A percentile compares a stretch with the other conserved stretches of the same genome.
These are phyloP conservation scores for Boletus eberwhitei DNA, from an alignment of 768 basidiomycete genomes.

Conservation along the genomic window DNA sequence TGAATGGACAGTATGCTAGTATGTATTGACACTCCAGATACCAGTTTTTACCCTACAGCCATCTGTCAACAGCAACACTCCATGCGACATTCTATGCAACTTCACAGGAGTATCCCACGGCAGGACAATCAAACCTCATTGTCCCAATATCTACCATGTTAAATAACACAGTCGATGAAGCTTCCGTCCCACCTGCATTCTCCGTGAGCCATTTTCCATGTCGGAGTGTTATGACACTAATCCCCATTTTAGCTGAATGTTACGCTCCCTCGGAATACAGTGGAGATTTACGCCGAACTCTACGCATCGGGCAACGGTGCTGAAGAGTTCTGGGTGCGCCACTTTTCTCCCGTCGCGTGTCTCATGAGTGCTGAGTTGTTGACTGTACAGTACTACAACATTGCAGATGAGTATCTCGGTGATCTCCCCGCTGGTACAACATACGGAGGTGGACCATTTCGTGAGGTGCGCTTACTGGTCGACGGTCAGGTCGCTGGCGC, in stretches of 20 bases:
- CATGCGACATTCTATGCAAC: slow-evolving; percentile 72
- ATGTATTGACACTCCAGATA: slow-evolving; percentile 13
- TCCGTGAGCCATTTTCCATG: slow-evolving; percentile 42
- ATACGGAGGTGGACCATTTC: slow-evolving; percentile 50
- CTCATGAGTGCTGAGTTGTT: background rate
- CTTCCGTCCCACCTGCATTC: slow-evolving; percentile 70
- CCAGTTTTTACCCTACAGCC: background rate
- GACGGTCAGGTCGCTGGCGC: slow-evolving; percentile 54
- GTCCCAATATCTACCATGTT: slow-evolving; percentile 66
- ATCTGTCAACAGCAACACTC: slow-evolving; percentile 49
- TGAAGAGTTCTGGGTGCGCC: slow-evolving; percentile 76
- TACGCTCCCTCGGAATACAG: slow-evolving; percentile 66
- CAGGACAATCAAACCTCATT: slow-evolving; percentile 58
- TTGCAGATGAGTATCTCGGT: slow-evolving; percentile 54
- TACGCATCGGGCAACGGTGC: slow-evolving; percentile 64
- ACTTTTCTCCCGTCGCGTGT: background rate
- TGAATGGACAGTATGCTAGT: slow-evolving; percentile 73
- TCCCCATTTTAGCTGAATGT: slow-evolving; percentile 49
- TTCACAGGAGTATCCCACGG: slow-evolving; percentile 52
- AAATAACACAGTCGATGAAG: slow-evolving; percentile 65
- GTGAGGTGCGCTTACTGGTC: slow-evolving; percentile 59
- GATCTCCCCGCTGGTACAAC: slow-evolving; percentile 51
- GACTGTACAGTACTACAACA: slow-evolving; percentile 58
- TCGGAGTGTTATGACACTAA: background rate
- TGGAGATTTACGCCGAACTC: slow-evolving; percentile 65